phyloP scores from a whole-genome alignment of 371 early-diverging fungal genomes.

The Mucor piriformis region DNA sequence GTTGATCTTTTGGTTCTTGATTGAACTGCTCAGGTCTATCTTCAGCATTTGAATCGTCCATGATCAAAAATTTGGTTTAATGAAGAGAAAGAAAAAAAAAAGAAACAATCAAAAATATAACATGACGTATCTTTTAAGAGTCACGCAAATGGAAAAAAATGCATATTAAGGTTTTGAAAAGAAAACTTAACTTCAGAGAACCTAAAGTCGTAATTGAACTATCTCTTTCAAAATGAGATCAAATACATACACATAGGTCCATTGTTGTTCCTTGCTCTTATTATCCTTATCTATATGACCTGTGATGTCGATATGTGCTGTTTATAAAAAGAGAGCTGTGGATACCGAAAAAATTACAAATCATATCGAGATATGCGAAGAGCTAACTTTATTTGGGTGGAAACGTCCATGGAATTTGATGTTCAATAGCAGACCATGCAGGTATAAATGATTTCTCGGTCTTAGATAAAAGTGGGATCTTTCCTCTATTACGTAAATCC shows the following conservation, averaged over 20 bases:
- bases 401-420: slow-evolving; percentile 13
- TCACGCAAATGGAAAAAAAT: background rate
- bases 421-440: background rate
- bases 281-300: too few relatives aligned
- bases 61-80: background rate
- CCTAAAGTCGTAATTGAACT: too few relatives aligned
- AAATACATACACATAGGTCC: too few relatives aligned
- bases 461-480: background rate
- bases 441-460: background rate
- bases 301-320: too few relatives aligned
- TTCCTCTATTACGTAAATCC: background rate
- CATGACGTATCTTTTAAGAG: slow-evolving; percentile 2
- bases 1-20: background rate
- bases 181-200: too few relatives aligned
- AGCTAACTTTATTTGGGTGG: background rate
- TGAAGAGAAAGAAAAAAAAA: background rate
- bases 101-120: background rate
- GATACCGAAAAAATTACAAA: too few relatives aligned
- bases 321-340: too few relatives aligned
- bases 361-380: too few relatives aligned
- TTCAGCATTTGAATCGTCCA: background rate
- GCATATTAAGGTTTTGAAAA: background rate
- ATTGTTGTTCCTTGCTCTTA: too few relatives aligned
- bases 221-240: too few relatives aligned
- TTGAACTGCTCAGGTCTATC: background rate